Base-by-base conservation (phyloP, 2,329 filamentous ascomycete species). In the Colletotrichum tamarilloi region DNA sequence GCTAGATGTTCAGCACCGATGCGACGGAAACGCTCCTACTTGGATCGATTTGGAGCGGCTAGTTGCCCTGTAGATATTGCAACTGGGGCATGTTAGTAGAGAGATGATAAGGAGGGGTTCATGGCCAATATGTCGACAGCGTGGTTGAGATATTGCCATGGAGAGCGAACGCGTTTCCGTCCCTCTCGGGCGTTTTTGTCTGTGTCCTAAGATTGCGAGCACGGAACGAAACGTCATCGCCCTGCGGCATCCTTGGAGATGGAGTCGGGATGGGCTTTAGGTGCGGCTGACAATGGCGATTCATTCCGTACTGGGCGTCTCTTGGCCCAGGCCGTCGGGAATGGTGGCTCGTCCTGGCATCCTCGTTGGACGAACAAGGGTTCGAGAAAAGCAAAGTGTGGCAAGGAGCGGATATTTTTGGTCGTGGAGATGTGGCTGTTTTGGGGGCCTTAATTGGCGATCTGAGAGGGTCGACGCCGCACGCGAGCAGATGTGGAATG, bases 281-380 rank as follows among this genome's bases (percentile, higher is more conserved):
- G 60, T 73, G 71, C 71, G 71, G 67, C 71, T 73, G 67, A 70
- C 49, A 62, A 60, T 62, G 49, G 62, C 60, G 60, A 73, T 62
- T 62, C 55, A 66, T 65, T 65, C 67, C 60, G 67, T 38, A 46
- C 65, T 66, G 32, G 67, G 67, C 56, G n/a, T 65, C 26, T 70
- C 60, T 66, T 73, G 60, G 67, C 56, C 71, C 67, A 71, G 49
- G 53, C 56, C 60, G 35, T 57, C 55, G 70, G 70, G 71, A 62
- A 70, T 66, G 67, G 55, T 59, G 67, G 71, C 60, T 52, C 24
- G 42, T 71, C 56, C 67, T 65, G 46, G 56, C 60, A 32, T 60
- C 22, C 30, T 71, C 56, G 71, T 73, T 73, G 70, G 70, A 70
- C 55, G 60, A 65, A 66, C 71, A 73, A 73, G 71, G 71, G 67